phyloP scores from a whole-genome alignment of 805 yeast genomes.

The Candida peoriensis region DNA sequence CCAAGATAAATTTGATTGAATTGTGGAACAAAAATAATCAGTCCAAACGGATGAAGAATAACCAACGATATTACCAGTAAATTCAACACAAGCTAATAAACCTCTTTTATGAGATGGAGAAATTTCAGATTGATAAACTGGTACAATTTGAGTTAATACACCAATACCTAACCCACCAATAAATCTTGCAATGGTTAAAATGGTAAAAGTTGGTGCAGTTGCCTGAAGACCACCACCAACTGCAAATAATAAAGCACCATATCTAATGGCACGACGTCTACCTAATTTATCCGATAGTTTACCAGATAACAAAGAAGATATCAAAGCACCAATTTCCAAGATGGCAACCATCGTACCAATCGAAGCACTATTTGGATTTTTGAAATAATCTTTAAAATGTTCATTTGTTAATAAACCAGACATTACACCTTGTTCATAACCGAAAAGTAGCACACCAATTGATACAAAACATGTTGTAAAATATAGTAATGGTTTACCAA shows the following conservation, averaged over 20 bases:
- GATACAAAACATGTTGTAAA: constrained; percentile 26
- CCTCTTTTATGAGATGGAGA: constrained; percentile 87
- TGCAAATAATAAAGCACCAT: constrained; percentile 74
- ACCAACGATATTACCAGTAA: constrained; percentile 81
- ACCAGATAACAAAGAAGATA: constrained; percentile 76
- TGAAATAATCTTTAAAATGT: constrained; percentile 63
- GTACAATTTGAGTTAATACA: constrained; percentile 74
- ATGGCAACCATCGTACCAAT: constrained; percentile 88
- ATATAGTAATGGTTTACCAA: constrained; percentile 24
- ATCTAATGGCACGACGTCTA: constrained; percentile 69
- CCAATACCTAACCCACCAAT: constrained; percentile 88
- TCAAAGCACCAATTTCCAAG: constrained; percentile 81
- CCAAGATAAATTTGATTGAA: constrained; percentile 65
- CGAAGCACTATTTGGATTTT: constrained; percentile 66
- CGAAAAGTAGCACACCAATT: constrained; percentile 50
- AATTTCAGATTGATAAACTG: constrained; percentile 84
- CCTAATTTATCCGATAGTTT: constrained; percentile 75
- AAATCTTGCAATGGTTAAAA: constrained; percentile 70
- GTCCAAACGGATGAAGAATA: constrained; percentile 84
- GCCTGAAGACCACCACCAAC: constrained; percentile 77
- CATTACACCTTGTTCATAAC: constrained; percentile 88
- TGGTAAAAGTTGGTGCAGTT: constrained; percentile 44
- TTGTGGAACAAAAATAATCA: constrained; percentile 68
- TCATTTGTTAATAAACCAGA: constrained; percentile 77
- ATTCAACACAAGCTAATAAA: constrained; percentile 78